Conservation (phyloP, 352 stramenopile genomes). For the Phytophthora boehmeriae region DNA sequence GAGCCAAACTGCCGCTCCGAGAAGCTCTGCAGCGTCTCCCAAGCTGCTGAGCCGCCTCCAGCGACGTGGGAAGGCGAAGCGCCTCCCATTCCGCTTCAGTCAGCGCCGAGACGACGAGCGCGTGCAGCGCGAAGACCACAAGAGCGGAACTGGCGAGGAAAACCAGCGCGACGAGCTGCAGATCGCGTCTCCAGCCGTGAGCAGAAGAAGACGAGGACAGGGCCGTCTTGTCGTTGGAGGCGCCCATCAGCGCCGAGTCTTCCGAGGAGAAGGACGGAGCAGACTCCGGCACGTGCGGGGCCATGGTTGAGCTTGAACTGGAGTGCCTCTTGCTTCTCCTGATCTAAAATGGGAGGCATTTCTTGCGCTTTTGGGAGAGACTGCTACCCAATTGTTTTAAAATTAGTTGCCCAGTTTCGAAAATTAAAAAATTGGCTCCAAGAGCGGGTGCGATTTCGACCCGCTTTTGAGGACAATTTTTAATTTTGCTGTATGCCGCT, state of each 20-base stretch:
- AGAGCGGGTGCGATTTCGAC: no score
- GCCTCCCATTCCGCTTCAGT: conserved; percentile 56
- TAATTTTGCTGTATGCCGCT: no score
- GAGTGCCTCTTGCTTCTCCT: no score
- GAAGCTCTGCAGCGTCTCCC: conserved; percentile 66
- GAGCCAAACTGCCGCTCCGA: conserved; percentile 40
- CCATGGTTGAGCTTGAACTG: conserved; percentile 7
- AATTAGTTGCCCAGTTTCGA: no score
- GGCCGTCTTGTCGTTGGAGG: conserved; percentile 5
- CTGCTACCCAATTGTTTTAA: no score
- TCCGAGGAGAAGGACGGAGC: conserved; percentile 14
- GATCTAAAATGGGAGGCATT: no score
- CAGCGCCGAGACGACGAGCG: conserved; percentile 60
- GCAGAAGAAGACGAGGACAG: background rate
- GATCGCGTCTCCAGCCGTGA: conserved; percentile 53
- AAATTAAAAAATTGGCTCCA: no score
- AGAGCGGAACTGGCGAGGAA: conserved; percentile 42
- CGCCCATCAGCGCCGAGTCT: background rate
- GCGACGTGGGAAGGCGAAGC: conserved; percentile 64
- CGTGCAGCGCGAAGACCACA: conserved; percentile 49
- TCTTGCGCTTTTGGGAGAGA: conserved; percentile 12
- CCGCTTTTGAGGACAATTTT: no score
- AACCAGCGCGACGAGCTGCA: conserved; percentile 54
- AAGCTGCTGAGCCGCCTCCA: conserved; percentile 64
- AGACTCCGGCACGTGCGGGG: conserved; percentile 22